Base-by-base conservation (phyloP, 208 protist genomes). In the Trichomonas vaginalis region DNA sequence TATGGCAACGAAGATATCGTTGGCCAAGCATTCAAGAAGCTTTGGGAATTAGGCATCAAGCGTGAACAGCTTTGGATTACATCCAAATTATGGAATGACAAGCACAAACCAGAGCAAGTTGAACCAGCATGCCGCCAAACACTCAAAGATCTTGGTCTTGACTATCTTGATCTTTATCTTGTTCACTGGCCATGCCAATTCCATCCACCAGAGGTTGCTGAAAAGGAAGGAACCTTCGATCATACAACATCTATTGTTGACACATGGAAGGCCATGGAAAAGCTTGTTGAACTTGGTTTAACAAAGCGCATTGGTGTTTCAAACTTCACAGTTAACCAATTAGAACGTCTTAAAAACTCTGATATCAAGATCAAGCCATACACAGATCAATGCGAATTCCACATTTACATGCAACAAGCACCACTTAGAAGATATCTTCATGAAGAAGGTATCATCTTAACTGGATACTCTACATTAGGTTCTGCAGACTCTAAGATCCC, bases 151-250 rank as follows among this genome's bases (percentile, higher is more conserved):
- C 47, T 95, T 12, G 9, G 70, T 12, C 49, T 95, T 27, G 96
- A 97, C 6, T 99, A 99, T 96, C 80, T 99, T 37, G 98, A 99
- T 96, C 97, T 98, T 23, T 99, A 98, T 96, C 97, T 99, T 27
- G 98, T 99, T 47, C 98, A 99, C 96, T 99, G 97, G 97, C 98
- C 98, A 17, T 96, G 97, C 12, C 48, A 97, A 6, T 97, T 98
- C 92, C 23, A 56, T 82, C 90, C 40, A 46, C 95, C 70, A 90
- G 95, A 47, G 49, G 95, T 49, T 70, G 79, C 86, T 47, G 96
- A 96, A 0, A 42, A 62, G 0, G 42, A 8, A 48, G 39, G 61
- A 42, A 46, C 88, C n/a, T n/a, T 96, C 83, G 90, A 96, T 40
- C 48, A 48, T 47, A 35, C 87, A 96, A 49, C 79, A 27, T 88